Evolutionary conservation across 805 yeast species (phyloP).

Genomic region (Wickerhamiella azymoides): DNA sequence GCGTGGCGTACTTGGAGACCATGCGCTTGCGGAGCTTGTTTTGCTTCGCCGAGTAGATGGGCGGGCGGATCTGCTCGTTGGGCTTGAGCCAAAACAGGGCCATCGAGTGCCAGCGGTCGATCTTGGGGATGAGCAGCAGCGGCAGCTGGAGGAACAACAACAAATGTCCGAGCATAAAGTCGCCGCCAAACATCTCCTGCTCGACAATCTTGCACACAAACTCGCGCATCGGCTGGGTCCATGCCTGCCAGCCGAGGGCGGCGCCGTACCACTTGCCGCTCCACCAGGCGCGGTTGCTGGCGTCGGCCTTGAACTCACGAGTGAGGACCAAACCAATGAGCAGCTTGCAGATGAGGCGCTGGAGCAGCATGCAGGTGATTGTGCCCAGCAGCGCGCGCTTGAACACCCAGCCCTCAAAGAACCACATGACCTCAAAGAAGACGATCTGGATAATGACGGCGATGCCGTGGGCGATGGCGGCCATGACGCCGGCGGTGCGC

Average conservation of each 20-base stretch:
- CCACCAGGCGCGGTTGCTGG: conserved; percentile 98
- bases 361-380: conserved; percentile 69
- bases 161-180: conserved; percentile 84
- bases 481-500: conserved; percentile 90
- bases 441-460: conserved; percentile 78
- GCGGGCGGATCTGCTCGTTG: conserved; percentile 91
- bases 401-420: conserved; percentile 82
- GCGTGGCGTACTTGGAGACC: conserved; percentile 81
- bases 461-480: conserved; percentile 90
- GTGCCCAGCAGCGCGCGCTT: conserved; percentile 78
- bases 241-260: conserved; percentile 85
- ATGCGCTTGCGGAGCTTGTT: conserved; percentile 92
- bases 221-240: conserved; percentile 94
- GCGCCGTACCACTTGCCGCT: conserved; percentile 98
- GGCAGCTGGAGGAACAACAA: conserved; percentile 84
- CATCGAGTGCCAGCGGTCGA: conserved; percentile 96
- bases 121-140: conserved; percentile 62
- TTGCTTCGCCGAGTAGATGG: conserved; percentile 92
- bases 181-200: conserved; percentile 91
- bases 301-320: conserved; percentile 93
- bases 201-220: conserved; percentile 87
- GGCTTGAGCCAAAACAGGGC: conserved; percentile 99
- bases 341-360: conserved; percentile 74
- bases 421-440: conserved; percentile 95
- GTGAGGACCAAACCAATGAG: conserved; percentile 69